These are phyloP conservation scores for Brassica rapa DNA, from an alignment of 345 rosid genomes.

Conservation along the genomic window DNA sequence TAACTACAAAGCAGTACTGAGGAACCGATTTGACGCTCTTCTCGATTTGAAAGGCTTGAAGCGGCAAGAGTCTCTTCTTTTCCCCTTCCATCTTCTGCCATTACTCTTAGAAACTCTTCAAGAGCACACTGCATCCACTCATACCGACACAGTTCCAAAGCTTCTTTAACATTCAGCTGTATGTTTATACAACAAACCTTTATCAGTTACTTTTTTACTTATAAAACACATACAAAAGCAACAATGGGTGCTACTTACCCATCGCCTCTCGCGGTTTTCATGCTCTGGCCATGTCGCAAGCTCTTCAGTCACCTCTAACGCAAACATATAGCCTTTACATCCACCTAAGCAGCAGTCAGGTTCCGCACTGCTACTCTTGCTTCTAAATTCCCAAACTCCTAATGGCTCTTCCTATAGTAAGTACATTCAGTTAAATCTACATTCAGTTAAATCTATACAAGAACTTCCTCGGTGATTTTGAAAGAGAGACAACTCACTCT, in stretches of 20 bases:
- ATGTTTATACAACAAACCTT: neutral
- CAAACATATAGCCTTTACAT: conserved; percentile 76
- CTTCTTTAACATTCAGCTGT: conserved; percentile 60
- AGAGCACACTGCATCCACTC: conserved; percentile 86
- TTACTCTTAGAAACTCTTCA: conserved; percentile 46
- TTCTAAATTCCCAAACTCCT: conserved; percentile 54
- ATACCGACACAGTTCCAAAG: conserved; percentile 66
- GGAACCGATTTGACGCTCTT: conserved; percentile 30
- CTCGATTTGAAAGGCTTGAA: conserved; percentile 23
- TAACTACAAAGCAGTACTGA: conserved; percentile 35
- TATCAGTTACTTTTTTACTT: neutral
- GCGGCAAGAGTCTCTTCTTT: conserved; percentile 36
- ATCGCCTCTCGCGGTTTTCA: conserved; percentile 53
- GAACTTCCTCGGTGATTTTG: neutral
- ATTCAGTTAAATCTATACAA: neutral
- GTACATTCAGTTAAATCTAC: neutral
- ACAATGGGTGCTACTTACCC: conserved; percentile 47
- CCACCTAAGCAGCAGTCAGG: conserved; percentile 49
- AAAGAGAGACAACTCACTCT: conserved; percentile 43
- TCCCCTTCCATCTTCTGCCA: conserved; percentile 27
- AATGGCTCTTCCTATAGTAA: conserved; percentile 57
- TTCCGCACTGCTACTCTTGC: conserved; percentile 39
- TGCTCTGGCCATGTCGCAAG: conserved; percentile 82
- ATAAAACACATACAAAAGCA: neutral
- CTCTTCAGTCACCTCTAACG: conserved; percentile 73